These are phyloP conservation scores for Conticribra weissflogii DNA, from an alignment of 108 stramenopile genomes.

Conservation along the genomic window DNA sequence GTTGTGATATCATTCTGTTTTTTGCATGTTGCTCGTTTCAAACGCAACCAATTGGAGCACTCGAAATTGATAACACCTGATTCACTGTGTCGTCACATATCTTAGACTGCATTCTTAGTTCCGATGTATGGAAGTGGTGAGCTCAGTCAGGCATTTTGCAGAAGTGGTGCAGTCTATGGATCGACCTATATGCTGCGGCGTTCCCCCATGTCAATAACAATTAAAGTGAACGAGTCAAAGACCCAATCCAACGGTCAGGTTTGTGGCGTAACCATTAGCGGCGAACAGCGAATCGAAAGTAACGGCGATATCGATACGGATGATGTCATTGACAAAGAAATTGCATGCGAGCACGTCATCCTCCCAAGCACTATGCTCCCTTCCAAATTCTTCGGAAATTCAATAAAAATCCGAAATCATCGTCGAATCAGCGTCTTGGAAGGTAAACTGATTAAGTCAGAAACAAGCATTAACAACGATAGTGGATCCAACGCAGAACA, in stretches of 20 bases:
- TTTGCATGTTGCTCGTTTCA: no score
- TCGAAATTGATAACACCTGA: background rate
- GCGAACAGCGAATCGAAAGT: constrained; percentile 31
- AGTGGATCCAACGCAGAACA: constrained; percentile 44
- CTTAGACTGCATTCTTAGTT: constrained; percentile 67
- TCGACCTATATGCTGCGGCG: constrained; percentile 81
- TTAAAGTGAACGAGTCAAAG: constrained; percentile 11
- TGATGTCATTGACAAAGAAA: constrained; percentile 42
- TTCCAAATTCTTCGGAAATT: constrained; percentile 5
- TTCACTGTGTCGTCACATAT: background rate
- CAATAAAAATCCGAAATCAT: constrained; percentile 25
- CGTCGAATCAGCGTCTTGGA: constrained; percentile 61
- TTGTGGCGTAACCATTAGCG: constrained; percentile 22
- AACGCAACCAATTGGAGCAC: background rate
- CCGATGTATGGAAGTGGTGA: constrained; percentile 87
- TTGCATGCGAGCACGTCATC: constrained; percentile 64
- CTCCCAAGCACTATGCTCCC: constrained; percentile 49
- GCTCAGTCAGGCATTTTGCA: constrained; percentile 82
- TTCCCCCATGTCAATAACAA: constrained; percentile 34
- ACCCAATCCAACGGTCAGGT: background rate
- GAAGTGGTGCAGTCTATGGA: constrained; percentile 85
- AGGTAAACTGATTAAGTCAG: constrained; percentile 44
- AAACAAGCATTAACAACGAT: constrained; percentile 7
- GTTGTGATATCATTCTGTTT: background rate
- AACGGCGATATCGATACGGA: constrained; percentile 36